Percentiles rank a stretch among this genome's conserved stretches.
Conservation (phyloP, 2,329 filamentous ascomycete genomes). For the Paraphaeosphaeria minitans region DNA sequence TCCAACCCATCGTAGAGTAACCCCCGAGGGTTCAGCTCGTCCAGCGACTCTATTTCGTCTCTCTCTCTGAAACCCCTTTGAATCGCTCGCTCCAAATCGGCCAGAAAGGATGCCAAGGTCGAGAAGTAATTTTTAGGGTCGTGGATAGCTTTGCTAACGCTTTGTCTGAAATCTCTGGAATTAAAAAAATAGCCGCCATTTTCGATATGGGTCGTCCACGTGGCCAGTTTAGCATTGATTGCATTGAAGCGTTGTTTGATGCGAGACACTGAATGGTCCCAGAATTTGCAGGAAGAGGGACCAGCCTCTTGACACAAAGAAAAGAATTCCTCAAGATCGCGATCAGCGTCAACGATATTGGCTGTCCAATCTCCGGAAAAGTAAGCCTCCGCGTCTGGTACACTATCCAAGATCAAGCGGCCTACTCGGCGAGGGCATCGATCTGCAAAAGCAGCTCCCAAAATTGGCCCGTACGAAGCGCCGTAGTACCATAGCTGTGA, state of each 20-base stretch:
- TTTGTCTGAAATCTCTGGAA: too few relatives aligned
- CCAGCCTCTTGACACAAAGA: conserved; percentile 16
- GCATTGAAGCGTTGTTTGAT: conserved; percentile 19
- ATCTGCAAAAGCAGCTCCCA: conserved; percentile 52
- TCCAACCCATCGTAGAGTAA: neutral
- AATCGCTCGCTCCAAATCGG: too few relatives aligned
- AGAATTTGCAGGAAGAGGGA: conserved; percentile 16
- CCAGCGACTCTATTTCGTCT: neutral
- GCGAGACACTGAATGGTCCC: conserved; percentile 12
- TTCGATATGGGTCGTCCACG: neutral
- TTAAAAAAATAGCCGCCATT: neutral
- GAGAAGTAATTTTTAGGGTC: too few relatives aligned
- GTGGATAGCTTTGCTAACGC: too few relatives aligned
- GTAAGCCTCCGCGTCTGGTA: conserved; percentile 52
- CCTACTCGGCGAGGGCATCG: conserved; percentile 50
- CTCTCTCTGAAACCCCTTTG: neutral
- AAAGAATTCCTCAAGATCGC: conserved; percentile 16
- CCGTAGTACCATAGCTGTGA: conserved; percentile 43
- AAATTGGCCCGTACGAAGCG: conserved; percentile 51
- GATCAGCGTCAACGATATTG: conserved; percentile 16
- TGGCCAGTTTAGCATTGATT: neutral
- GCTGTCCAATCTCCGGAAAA: conserved; percentile 18
- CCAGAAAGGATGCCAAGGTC: too few relatives aligned
- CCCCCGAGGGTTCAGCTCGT: neutral
- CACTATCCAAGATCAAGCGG: conserved; percentile 48